phyloP scores from a whole-genome alignment of 441 rosid species.

The Sinapis alba region DNA sequence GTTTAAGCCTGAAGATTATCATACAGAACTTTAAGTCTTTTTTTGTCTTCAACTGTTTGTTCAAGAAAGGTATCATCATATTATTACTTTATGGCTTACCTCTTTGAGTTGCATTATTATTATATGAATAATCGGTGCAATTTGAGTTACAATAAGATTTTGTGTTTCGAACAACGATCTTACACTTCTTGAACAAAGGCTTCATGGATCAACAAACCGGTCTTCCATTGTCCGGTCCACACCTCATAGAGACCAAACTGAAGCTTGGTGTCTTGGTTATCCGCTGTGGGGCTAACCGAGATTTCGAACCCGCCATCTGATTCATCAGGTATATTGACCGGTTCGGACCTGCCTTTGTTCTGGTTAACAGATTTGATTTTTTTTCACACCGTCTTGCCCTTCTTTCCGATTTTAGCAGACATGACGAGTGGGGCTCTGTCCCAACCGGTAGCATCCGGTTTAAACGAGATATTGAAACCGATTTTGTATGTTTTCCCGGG shows the following conservation, averaged over 20 bases:
- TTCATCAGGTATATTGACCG: slow-evolving; percentile 31
- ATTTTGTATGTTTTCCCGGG: slow-evolving; percentile 40
- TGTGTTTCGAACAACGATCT: neutral
- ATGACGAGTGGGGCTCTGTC: slow-evolving; percentile 44
- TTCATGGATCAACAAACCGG: slow-evolving; percentile 54
- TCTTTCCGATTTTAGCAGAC: slow-evolving; percentile 61
- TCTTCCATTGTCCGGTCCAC: slow-evolving; percentile 69
- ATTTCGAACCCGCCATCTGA: slow-evolving; percentile 11
- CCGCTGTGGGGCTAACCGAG: neutral
- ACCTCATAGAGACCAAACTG: slow-evolving; percentile 77
- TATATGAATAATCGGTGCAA: neutral
- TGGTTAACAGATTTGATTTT: slow-evolving; percentile 32
- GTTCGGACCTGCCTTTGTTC: neutral
- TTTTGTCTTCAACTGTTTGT: neutral
- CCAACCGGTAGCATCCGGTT: slow-evolving; percentile 59
- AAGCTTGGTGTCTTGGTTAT: slow-evolving; percentile 23
- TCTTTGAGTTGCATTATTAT: slow-evolving; percentile 1
- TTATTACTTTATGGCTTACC: slow-evolving; percentile 5
- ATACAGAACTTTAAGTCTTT: slow-evolving; percentile 57
- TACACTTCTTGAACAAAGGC: slow-evolving; percentile 40
- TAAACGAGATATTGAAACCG: slow-evolving; percentile 42
- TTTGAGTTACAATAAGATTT: slow-evolving; percentile 17
- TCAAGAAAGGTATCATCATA: slow-evolving; percentile 19
- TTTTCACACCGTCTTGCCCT: slow-evolving; percentile 43
- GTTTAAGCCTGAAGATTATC: slow-evolving; percentile 87